phyloP scores from a whole-genome alignment of 441 rosid genomes.

The Gossypium schwendimanii region DNA sequence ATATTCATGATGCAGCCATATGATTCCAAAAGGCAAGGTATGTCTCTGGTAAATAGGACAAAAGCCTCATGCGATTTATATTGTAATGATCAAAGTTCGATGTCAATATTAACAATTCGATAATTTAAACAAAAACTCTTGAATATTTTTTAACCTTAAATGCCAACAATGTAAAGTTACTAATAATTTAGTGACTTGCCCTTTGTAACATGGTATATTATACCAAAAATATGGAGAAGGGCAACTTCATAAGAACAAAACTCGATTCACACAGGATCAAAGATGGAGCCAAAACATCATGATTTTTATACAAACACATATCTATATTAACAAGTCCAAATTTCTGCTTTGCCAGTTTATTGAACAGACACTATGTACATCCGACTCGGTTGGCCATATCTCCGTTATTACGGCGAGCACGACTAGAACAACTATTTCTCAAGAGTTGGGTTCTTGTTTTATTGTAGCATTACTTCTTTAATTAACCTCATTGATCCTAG shows the following conservation, averaged over 20 bases:
- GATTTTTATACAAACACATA: not conserved
- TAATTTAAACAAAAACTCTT: no score
- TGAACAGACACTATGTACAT: conserved; percentile 41
- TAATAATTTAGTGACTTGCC: not conserved
- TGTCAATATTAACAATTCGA: no score
- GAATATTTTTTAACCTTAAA: no score
- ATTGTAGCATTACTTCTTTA: conserved; percentile 20
- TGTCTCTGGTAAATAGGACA: no score
- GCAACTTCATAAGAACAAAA: not conserved
- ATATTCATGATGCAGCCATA: no score
- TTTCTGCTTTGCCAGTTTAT: conserved; percentile 28
- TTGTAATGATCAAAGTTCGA: no score
- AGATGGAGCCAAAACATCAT: not conserved
- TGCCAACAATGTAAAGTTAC: no score
- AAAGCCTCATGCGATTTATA: no score
- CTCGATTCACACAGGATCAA: not conserved
- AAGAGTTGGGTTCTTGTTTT: conserved; percentile 20
- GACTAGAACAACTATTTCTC: conserved; percentile 12
- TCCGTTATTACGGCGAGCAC: conserved; percentile 22
- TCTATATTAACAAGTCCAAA: conserved; percentile 24
- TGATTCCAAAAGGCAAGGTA: no score
- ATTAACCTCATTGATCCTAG: conserved; percentile 15
- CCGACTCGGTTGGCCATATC: conserved; percentile 11
- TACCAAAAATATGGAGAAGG: not conserved
- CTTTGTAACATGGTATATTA: no score